Base-by-base conservation (phyloP, 2,329 filamentous ascomycete species). In the Fusarium annulatum region DNA sequence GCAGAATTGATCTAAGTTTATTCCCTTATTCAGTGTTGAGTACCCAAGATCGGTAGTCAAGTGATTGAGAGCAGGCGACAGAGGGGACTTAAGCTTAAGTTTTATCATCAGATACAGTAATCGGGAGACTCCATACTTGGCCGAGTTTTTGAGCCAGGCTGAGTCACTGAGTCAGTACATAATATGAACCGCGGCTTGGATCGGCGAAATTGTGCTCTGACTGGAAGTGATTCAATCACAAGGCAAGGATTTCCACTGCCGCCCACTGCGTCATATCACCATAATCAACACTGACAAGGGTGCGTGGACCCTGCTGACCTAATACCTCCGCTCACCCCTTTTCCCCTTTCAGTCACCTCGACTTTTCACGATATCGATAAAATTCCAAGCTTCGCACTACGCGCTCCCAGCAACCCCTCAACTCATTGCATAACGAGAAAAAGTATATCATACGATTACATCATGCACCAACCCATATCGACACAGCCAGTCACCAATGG, bases 291-390 rank as follows among this genome's bases (percentile, higher is more conserved):
- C 36, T 6, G 18, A 46, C 41, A 36, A 36, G 36, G 30, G 28
- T 28, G 34, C 52, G 39, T 57, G 28, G 43, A 45, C 42, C 43
- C 15, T 67, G 64, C 60, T 72, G 71, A 74, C 67, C 58, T 74
- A 72, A 74, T 52, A 67, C 38, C 45, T 9, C 41, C 30, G 19
- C 21, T 56, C 36, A 39, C 41, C 71, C 68, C 63, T 74, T 74
- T 74, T 72, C 64, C 67, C 26, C 53, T 43, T 72, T 72, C 59
- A 74, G 71, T 72, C 59, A 56, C 62, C 43, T 30, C 30, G n/a
- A 41, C 38, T 55, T 38, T 59, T 28, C 28, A 42, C 49, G 59
- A 64, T 59, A 67, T 48, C 38, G 59, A 55, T 51, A 59, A 69
- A 57, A 34, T 56, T 49, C 62, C 41, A 39, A n/a, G 30, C 39